Evolutionary conservation across 352 stramenopile genomes (phyloP).

Genomic region (Phytophthora sp.): DNA sequence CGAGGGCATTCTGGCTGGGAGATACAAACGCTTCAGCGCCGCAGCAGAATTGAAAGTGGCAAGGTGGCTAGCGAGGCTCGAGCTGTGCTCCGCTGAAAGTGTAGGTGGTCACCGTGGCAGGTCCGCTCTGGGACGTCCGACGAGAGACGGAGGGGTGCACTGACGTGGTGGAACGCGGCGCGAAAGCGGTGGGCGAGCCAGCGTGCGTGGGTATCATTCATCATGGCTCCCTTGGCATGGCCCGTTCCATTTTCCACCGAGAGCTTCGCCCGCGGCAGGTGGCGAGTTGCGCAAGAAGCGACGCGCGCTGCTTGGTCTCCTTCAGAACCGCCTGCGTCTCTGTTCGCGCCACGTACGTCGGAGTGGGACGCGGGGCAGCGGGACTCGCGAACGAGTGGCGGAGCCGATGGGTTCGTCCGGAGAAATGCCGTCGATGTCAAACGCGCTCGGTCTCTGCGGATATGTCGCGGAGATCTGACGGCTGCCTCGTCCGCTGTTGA

Average conservation of each 20-base stretch:
- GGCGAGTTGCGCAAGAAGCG: slow-evolving; percentile 6
- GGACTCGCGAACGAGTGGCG: slow-evolving; percentile 7
- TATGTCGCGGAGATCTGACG: not conserved
- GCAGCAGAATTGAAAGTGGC: slow-evolving; percentile 25
- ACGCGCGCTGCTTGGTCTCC: slow-evolving; percentile 16
- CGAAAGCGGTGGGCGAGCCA: slow-evolving; percentile 11
- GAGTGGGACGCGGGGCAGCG: slow-evolving; percentile 11
- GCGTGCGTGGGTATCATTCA: slow-evolving; percentile 14
- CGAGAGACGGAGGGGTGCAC: slow-evolving; percentile 19
- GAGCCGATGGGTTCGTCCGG: slow-evolving; percentile 10
- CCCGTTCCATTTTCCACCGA: slow-evolving; percentile 5
- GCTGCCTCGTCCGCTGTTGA: not conserved
- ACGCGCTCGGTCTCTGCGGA: slow-evolving; percentile 3
- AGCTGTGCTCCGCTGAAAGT: slow-evolving; percentile 5
- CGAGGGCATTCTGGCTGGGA: slow-evolving; percentile 4
- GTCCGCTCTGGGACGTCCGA: not conserved
- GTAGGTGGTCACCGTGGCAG: slow-evolving; percentile 19
- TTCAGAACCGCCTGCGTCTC: slow-evolving; percentile 28
- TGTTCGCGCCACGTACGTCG: slow-evolving; percentile 18
- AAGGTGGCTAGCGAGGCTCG: not conserved
- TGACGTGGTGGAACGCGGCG: slow-evolving; percentile 23
- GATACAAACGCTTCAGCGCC: not conserved
- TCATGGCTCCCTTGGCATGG: slow-evolving; percentile 1
- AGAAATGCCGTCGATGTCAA: slow-evolving; percentile 5
- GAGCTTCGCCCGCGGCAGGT: not conserved